Evolutionary conservation across 2,329 filamentous ascomycete genomes (phyloP).

Genomic region (Ascosphaera pollenicola): DNA sequence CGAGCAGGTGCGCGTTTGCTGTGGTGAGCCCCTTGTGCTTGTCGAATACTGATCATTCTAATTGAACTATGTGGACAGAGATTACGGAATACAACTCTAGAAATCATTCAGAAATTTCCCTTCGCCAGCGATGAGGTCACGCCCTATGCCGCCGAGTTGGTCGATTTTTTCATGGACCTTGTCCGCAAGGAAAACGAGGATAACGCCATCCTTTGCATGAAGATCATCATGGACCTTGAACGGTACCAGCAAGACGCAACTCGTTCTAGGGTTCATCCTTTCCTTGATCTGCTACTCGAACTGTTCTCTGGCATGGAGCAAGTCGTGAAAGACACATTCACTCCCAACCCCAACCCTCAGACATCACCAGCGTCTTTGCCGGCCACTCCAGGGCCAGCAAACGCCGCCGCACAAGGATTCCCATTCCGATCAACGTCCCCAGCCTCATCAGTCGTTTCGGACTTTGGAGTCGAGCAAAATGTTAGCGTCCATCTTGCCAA

Average conservation of each 20-base stretch:
- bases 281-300: slow-evolving; percentile 79
- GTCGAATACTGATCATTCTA: neutral
- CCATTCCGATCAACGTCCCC: slow-evolving; percentile 59
- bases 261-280: slow-evolving; percentile 61
- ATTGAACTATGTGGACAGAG: slow-evolving; percentile 29
- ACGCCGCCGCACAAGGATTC: slow-evolving; percentile 38
- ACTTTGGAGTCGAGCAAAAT: slow-evolving; percentile 65
- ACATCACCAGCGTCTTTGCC: slow-evolving; percentile 28
- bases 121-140: slow-evolving; percentile 62
- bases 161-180: slow-evolving; percentile 72
- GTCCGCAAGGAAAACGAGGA: slow-evolving; percentile 92
- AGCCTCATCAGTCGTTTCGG: slow-evolving; percentile 50
- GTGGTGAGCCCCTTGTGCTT: slow-evolving; percentile 1
- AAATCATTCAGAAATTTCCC: slow-evolving; percentile 77
- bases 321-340: slow-evolving; percentile 86
- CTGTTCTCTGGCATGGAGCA: slow-evolving; percentile 90
- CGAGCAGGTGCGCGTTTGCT: slow-evolving; percentile 48
- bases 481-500: slow-evolving; percentile 62
- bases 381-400: slow-evolving; percentile 30
- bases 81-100: slow-evolving; percentile 78
- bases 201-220: slow-evolving; percentile 94
- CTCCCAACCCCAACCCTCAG: slow-evolving; percentile 20
- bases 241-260: slow-evolving; percentile 76
- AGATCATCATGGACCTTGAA: slow-evolving; percentile 93
- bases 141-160: slow-evolving; percentile 67